A percentile compares a stretch with the other conserved stretches of the same genome.
Conservation (phyloP, 805 yeast species). For the Candida lessepsii region DNA sequence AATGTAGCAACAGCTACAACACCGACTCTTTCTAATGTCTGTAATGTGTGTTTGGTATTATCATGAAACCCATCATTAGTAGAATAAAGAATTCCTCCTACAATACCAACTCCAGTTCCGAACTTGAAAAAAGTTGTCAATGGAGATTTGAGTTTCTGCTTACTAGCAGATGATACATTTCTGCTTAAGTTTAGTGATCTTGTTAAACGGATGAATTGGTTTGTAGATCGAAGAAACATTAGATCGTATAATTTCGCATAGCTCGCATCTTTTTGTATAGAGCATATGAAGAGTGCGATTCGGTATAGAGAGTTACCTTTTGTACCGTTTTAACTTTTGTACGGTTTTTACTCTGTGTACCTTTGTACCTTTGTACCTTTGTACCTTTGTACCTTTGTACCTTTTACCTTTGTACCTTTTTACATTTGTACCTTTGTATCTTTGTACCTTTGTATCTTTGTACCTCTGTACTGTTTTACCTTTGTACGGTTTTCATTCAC, state of each 20-base stretch:
- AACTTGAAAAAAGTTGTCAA: conserved; percentile 12
- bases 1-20: conserved; percentile 68
- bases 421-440: too few species aligned
- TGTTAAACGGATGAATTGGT: background rate
- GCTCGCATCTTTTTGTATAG: too few species aligned
- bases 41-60: conserved; percentile 29
- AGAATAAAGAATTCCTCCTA: conserved; percentile 27
- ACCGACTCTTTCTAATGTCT: conserved; percentile 50
- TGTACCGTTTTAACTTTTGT: too few species aligned
- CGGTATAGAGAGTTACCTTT: too few species aligned
- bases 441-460: too few species aligned
- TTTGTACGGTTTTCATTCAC: too few species aligned
- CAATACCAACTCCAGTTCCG: conserved; percentile 30
- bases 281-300: too few species aligned
- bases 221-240: conserved; percentile 1
- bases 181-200: background rate
- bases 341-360: too few species aligned
- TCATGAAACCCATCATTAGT: conserved; percentile 39
- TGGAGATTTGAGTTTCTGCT: background rate
- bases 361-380: too few species aligned
- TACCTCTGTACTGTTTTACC: too few species aligned
- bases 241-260: background rate
- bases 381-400: too few species aligned
- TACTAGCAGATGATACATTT: background rate
- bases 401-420: too few species aligned